Conservation (phyloP, 148 eudicot species). For the Simmondsia chinensis region DNA sequence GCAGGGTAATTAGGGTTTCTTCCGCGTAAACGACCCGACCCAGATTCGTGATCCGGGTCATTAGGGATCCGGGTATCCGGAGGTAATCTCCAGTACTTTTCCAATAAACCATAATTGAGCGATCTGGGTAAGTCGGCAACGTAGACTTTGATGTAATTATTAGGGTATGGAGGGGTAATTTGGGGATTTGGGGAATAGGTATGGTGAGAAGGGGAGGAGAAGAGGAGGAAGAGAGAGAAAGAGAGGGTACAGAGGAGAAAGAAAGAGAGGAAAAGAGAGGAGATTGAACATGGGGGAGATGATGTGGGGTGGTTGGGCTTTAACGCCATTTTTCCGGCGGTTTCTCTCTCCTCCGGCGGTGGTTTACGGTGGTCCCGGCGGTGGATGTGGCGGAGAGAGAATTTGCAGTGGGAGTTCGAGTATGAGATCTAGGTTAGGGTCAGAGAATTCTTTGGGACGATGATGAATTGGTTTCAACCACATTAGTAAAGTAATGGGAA, state of each 20-base stretch:
- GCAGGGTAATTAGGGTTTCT: slow-evolving; percentile 24
- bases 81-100: slow-evolving; percentile 54
- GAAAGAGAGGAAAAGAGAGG: slow-evolving; percentile 33
- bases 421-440: too few relatives aligned
- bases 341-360: too few relatives aligned
- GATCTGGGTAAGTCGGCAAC: slow-evolving; percentile 67
- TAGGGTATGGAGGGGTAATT: slow-evolving; percentile 7
- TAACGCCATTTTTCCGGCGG: slow-evolving; percentile 18
- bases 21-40: slow-evolving; percentile 23
- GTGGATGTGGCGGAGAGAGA: too few relatives aligned
- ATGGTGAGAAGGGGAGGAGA: slow-evolving; percentile 17
- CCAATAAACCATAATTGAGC: slow-evolving; percentile 66
- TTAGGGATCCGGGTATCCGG: slow-evolving; percentile 64
- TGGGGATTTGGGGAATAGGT: slow-evolving; percentile 13
- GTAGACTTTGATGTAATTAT: slow-evolving; percentile 48
- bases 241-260: slow-evolving; percentile 32
- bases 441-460: too few relatives aligned
- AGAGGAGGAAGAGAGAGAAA: slow-evolving; percentile 34
- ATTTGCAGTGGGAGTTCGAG: too few relatives aligned
- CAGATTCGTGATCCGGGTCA: slow-evolving; percentile 61
- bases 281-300: slow-evolving; percentile 20
- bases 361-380: too few relatives aligned
- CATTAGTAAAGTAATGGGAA: too few relatives aligned
- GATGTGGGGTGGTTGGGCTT: slow-evolving; percentile 7
- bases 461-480: too few relatives aligned